Evolutionary conservation across 495 filamentous ascomycete species (phyloP), one percentile per base, ranked within the genome.

Genomic region (Thozetella sp.): DNA sequence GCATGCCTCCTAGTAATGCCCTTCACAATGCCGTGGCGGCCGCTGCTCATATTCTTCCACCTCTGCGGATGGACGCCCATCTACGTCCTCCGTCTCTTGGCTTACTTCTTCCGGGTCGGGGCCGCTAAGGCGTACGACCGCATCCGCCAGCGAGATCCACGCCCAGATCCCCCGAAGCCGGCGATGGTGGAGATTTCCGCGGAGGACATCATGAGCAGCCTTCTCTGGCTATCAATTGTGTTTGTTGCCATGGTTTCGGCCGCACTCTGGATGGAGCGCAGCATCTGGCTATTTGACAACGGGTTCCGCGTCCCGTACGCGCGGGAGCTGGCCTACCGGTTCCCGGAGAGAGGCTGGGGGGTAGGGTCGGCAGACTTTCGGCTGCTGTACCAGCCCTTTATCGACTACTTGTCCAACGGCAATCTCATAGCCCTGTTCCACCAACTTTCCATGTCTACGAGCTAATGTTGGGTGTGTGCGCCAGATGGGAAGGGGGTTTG

Each of bases 241-340:
- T 54, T 53, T 22, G 51, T 57, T 27, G 27, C 43, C 37, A 25
- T 66, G 30, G 17, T 56, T 11, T 66, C 57, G 23, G 22, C 58
- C 11, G 64, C 67, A 40, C 56, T 69, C 40, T 24, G 53, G 17
- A 37, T 27, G 15, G 67, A 69, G 55, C 45, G 67, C 2, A 34
- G 26, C 2, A 53, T 67, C 26, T 69, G 67, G 67, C 22, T 60
- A 0, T 43, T 24, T 19, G 34, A 17, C 17, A 69, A 64, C 48
- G 56, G 61, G 24, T 66, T 61, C 61, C 53, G 63, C 20, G 20
- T 11, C 1, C 56, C 57, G 3, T 67, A 69, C 27, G 22, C 64
- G 24, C 13, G 17, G 13, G 63, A 65, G 17, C 30, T 68, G 26
- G 25, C 25, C 2, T 17, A 27, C 2, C 37, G 11, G 43, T 15